These are phyloP conservation scores for Thelonectria rubi DNA, from an alignment of 2,329 filamentous ascomycete genomes.

Conservation along the genomic window DNA sequence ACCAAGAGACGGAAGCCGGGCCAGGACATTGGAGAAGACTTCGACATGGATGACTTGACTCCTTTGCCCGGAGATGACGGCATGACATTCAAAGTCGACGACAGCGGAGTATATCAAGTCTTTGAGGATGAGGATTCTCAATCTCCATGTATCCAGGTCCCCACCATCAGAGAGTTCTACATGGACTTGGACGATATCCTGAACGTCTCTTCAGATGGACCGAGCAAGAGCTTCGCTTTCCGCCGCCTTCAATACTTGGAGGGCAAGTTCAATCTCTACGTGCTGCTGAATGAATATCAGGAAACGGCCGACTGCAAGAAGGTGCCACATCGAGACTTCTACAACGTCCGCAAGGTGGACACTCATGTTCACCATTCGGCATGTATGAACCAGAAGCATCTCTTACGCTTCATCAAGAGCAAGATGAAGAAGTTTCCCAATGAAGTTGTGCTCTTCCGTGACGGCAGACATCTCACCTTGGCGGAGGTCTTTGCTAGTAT, in stretches of 20 bases:
- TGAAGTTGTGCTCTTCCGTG: constrained; percentile 90
- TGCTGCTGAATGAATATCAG: constrained; percentile 94
- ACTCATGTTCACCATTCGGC: constrained; percentile 99
- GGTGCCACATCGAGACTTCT: constrained; percentile 97
- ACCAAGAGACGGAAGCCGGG: constrained; percentile 81
- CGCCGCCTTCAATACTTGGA: constrained; percentile 93
- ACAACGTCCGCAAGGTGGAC: constrained; percentile 98
- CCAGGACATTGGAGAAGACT: constrained; percentile 91
- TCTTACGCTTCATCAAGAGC: constrained; percentile 98
- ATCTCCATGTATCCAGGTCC: constrained; percentile 81
- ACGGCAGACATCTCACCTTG: constrained; percentile 90
- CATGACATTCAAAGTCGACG: constrained; percentile 81
- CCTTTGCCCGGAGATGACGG: constrained; percentile 77
- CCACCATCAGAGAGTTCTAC: constrained; percentile 93
- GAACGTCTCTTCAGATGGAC: constrained; percentile 91
- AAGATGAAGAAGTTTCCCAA: constrained; percentile 99
- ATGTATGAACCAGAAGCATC: constrained; percentile 99
- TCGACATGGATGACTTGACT: constrained; percentile 79
- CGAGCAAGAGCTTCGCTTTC: constrained; percentile 97
- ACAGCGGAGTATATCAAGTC: constrained; percentile 90
- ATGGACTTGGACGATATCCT: constrained; percentile 90
- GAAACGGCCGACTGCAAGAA: constrained; percentile 98
- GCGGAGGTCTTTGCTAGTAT: constrained; percentile 97
- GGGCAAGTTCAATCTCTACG: constrained; percentile 95
- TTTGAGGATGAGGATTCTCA: constrained; percentile 75